phyloP scores from a whole-genome alignment of 129 eudicot species.

The Helianthus annuus region DNA sequence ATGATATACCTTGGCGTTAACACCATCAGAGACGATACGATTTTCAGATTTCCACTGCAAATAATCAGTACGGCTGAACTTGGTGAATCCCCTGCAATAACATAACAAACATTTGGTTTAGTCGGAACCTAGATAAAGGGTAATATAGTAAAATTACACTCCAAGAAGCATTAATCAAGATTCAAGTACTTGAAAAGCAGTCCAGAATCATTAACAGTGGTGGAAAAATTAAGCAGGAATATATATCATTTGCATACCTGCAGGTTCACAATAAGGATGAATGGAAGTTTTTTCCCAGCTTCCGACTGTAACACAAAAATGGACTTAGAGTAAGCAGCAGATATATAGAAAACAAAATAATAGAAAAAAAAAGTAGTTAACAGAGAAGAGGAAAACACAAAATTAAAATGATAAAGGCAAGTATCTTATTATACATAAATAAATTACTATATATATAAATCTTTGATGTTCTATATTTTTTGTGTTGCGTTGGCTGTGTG shows the following conservation, averaged over 20 bases:
- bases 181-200: constrained; percentile 15
- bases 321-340: constrained; percentile 16
- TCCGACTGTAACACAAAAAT: constrained; percentile 62
- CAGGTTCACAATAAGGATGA: constrained; percentile 82
- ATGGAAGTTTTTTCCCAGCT: constrained; percentile 83
- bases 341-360: constrained; percentile 3
- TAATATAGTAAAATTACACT: constrained; percentile 17
- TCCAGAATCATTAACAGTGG: not conserved
- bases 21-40: too few relatives aligned
- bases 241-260: constrained; percentile 50
- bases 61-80: too few relatives aligned
- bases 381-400: not conserved
- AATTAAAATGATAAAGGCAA: not conserved
- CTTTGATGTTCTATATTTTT: not conserved
- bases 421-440: not conserved
- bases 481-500: too few relatives aligned
- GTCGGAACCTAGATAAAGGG: constrained; percentile 76
- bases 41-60: too few relatives aligned
- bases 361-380: not conserved
- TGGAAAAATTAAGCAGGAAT: not conserved
- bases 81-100: too few relatives aligned
- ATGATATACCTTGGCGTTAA: too few relatives aligned
- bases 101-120: too few relatives aligned
- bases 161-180: constrained; percentile 22
- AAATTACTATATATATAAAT: not conserved